phyloP scores from a whole-genome alignment of 1,284 basidiomycete genomes.

The Ceratobasidium theobromae region DNA sequence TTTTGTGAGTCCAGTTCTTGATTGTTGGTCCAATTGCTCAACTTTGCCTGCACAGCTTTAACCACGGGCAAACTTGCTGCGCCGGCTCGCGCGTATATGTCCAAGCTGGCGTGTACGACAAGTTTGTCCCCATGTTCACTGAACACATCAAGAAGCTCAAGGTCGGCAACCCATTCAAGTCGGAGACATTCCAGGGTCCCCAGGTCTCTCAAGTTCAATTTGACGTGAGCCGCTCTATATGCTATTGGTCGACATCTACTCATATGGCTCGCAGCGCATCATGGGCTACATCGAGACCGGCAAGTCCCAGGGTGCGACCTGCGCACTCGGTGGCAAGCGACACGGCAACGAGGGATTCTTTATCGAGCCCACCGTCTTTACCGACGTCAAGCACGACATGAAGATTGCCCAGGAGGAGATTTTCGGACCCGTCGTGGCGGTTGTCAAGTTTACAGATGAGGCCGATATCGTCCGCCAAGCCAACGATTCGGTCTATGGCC shows the following conservation, averaged over 20 bases:
- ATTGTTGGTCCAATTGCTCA: neutral
- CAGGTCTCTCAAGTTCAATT: constrained; percentile 49
- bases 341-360: constrained; percentile 74
- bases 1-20: constrained; percentile 56
- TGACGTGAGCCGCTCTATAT: constrained; percentile 29
- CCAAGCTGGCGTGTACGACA: constrained; percentile 51
- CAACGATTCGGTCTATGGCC: constrained; percentile 85
- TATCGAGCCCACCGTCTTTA: constrained; percentile 86
- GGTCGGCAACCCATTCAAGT: constrained; percentile 53
- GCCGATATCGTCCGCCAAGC: constrained; percentile 74
- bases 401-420: constrained; percentile 91
- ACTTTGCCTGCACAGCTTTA: constrained; percentile 41
- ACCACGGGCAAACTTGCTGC: constrained; percentile 54
- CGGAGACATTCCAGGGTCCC: constrained; percentile 56
- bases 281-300: constrained; percentile 88
- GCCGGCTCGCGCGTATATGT: constrained; percentile 53
- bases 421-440: constrained; percentile 74
- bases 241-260: constrained; percentile 29
- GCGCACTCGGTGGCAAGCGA: constrained; percentile 75
- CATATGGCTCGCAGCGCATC: constrained; percentile 53
- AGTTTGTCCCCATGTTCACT: constrained; percentile 41
- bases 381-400: constrained; percentile 74
- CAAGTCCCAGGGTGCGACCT: constrained; percentile 79
- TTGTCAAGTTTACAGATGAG: constrained; percentile 72
- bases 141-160: constrained; percentile 46